Base-by-base conservation (phyloP, 345 rosid species). In the Pistacia vera region DNA sequence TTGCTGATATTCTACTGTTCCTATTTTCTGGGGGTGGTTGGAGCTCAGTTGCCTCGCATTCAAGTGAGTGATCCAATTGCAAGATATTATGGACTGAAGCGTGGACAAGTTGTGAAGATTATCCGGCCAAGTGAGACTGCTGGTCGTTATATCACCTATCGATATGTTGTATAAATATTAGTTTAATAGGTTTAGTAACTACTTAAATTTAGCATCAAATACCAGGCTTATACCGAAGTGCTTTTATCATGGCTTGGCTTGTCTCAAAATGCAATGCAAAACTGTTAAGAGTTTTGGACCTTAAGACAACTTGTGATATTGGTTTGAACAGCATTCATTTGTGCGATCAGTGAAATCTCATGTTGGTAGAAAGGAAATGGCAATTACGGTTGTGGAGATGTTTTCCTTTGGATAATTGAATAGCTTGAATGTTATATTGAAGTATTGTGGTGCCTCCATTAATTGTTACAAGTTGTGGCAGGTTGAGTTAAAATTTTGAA, bases 41-140 rank as follows among this genome's bases (percentile, higher is more conserved):
- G 74, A 70, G 18, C 68, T 72, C 81, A 90, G 91, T 84, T 90
- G 69, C 93, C 93, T 12, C 86, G 91, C 22, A 90, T 90, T 25
- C 91, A 90, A 80, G 81, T 86, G 59, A 86, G 75, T 7, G 91
- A 90, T 86, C 93, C 93, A 30, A 76, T 90, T 30, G 91, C 93
- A 25, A 86, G 90, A 81, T 90, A 90, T 80, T 90, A 82, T 63
- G 90, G 93, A 61, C 79, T 88, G 66, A 90, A 82, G 85, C 90
- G 91, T 71, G 93, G 93, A 22, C 93, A 90, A 77, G 93, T 90
- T 57, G 90, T 90, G 71, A 90, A 90, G 87, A 90, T 90, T 58
- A 90, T 86, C 28, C 84, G 93, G 73, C 89, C 93, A 1, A 90
- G 91, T 75, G 93, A 90, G 77, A 90, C 93, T 8, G 91, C 91